A percentile compares a stretch with the other conserved stretches of the same genome.
These are phyloP conservation scores for Tulasnella sp. DNA, from an alignment of 768 basidiomycete genomes.

Conservation along the genomic window DNA sequence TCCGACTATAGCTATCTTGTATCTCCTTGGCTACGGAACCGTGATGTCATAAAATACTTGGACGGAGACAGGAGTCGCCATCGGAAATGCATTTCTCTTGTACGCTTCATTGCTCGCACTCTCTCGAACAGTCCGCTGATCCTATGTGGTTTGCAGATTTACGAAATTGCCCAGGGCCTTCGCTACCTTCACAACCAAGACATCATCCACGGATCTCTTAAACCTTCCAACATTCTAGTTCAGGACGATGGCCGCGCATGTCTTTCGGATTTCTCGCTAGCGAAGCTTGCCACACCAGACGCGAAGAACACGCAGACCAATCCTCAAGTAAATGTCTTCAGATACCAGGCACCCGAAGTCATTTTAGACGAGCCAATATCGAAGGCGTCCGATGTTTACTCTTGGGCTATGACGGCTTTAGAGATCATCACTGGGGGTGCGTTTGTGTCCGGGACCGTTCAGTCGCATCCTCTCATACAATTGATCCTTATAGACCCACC, in stretches of 20 bases:
- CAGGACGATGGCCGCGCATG: conserved; percentile 15
- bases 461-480: not conserved
- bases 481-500: not conserved
- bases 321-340: not conserved
- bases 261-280: conserved; percentile 19
- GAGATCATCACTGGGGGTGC: conserved; percentile 23
- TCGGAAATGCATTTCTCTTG: not conserved
- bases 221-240: conserved; percentile 23
- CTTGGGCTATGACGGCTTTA: too few relatives aligned
- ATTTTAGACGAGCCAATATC: too few relatives aligned
- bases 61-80: too few relatives aligned
- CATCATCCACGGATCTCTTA: conserved; percentile 19
- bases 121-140: not conserved
- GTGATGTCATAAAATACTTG: too few relatives aligned
- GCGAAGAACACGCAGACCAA: too few relatives aligned
- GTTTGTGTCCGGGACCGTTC: not conserved
- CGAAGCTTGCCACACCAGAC: too few relatives aligned
- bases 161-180: too few relatives aligned
- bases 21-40: too few relatives aligned
- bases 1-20: too few relatives aligned
- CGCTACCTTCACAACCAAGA: conserved; percentile 22
- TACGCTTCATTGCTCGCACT: not conserved
- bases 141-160: not conserved
- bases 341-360: conserved; percentile 21
- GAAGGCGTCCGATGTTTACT: too few relatives aligned